Percentiles rank a stretch among this genome's conserved stretches.
Evolutionary conservation across 2,329 filamentous ascomycete species (phyloP).

Genomic region (Xylaria sp.): DNA sequence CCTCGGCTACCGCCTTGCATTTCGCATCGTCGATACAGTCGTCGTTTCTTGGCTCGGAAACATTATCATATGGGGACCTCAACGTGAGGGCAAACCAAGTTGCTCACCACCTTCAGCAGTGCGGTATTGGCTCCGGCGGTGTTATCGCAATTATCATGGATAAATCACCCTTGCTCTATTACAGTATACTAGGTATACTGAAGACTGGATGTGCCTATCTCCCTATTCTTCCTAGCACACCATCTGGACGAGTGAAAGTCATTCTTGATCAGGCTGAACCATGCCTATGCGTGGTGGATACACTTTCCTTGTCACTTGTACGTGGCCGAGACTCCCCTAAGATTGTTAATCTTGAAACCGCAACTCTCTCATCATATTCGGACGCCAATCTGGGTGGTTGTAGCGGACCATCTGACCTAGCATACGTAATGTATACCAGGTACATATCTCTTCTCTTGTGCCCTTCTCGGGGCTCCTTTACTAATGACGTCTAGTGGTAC

Average conservation of each 20-base stretch:
- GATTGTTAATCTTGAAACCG: conserved; percentile 45
- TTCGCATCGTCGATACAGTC: conserved; percentile 61
- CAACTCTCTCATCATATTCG: conserved; percentile 39
- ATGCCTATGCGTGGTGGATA: conserved; percentile 51
- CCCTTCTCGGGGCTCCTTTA: neutral
- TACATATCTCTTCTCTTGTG: neutral
- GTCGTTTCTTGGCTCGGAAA: conserved; percentile 44
- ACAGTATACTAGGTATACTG: conserved; percentile 73
- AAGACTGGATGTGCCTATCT: conserved; percentile 81
- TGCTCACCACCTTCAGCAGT: conserved; percentile 59
- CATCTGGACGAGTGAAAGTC: conserved; percentile 61
- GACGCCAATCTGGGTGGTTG: conserved; percentile 46
- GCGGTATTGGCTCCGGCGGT: conserved; percentile 56
- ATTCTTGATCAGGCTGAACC: conserved; percentile 68
- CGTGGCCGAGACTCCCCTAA: conserved; percentile 24
- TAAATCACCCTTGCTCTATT: conserved; percentile 75
- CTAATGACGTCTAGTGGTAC: conserved; percentile 60
- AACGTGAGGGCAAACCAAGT: conserved; percentile 69
- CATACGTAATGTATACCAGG: conserved; percentile 81
- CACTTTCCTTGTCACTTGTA: conserved; percentile 29
- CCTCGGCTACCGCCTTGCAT: conserved; percentile 65
- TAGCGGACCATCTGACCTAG: conserved; percentile 57
- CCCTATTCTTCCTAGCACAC: conserved; percentile 77
- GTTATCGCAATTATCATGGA: conserved; percentile 78
- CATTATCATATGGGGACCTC: conserved; percentile 68